phyloP scores from a whole-genome alignment of 2,329 filamentous ascomycete species.

The Penicillium nordicum region DNA sequence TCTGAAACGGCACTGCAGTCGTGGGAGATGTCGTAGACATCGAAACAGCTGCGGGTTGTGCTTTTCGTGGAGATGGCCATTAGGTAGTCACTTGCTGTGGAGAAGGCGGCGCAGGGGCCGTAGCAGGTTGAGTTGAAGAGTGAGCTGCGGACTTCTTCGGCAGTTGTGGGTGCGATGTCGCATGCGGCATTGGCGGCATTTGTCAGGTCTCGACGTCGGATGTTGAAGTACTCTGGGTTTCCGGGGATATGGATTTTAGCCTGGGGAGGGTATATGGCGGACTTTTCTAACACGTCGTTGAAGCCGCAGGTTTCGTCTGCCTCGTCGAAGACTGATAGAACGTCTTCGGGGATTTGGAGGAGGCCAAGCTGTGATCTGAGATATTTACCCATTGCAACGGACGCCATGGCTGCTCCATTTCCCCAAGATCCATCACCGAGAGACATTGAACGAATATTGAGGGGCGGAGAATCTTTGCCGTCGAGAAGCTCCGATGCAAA shows the following conservation, averaged over 20 bases:
- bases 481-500: slow-evolving; percentile 33
- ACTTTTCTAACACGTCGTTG: slow-evolving; percentile 26
- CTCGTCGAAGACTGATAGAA: slow-evolving; percentile 28
- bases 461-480: slow-evolving; percentile 23
- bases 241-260: slow-evolving; percentile 32
- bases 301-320: slow-evolving; percentile 36
- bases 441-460: slow-evolving; percentile 35
- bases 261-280: slow-evolving; percentile 29
- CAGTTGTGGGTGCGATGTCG: slow-evolving; percentile 24
- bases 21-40: slow-evolving; percentile 35
- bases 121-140: slow-evolving; percentile 36
- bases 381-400: slow-evolving; percentile 29
- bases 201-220: slow-evolving; percentile 14
- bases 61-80: slow-evolving; percentile 13
- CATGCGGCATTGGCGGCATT: slow-evolving; percentile 20
- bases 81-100: slow-evolving; percentile 34
- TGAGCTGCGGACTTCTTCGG: slow-evolving; percentile 25
- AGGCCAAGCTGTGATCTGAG: slow-evolving; percentile 23
- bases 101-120: slow-evolving; percentile 36
- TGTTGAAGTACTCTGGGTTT: slow-evolving; percentile 32
- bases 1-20: slow-evolving; percentile 29
- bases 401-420: slow-evolving; percentile 36
- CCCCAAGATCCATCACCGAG: slow-evolving; percentile 39
- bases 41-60: slow-evolving; percentile 26
- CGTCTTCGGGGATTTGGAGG: slow-evolving; percentile 28